These are phyloP conservation scores for Ganoderma boninense DNA, from an alignment of 1,284 basidiomycete genomes.

Conservation along the genomic window DNA sequence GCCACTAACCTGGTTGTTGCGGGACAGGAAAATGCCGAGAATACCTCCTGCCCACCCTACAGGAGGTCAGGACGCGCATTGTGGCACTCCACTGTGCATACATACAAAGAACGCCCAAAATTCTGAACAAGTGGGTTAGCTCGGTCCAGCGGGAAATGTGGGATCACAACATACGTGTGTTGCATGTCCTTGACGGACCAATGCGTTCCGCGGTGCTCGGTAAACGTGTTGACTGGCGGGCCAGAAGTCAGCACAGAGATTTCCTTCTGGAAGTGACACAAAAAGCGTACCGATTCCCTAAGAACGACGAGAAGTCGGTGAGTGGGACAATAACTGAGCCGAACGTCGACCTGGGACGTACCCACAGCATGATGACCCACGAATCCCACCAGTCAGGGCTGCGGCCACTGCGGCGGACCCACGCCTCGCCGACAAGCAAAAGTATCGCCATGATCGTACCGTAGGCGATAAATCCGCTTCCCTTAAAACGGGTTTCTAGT, in stretches of 20 bases:
- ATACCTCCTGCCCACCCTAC: constrained; percentile 94
- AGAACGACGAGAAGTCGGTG: neutral
- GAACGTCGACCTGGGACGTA: constrained; percentile 46
- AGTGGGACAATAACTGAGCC: neutral
- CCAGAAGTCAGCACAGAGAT: neutral
- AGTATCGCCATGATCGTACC: constrained; percentile 86
- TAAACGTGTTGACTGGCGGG: constrained; percentile 87
- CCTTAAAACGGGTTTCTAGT: constrained; percentile 42
- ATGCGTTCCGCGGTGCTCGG: constrained; percentile 81
- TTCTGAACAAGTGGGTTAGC: constrained; percentile 36
- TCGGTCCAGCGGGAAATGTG: neutral
- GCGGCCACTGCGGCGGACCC: constrained; percentile 75
- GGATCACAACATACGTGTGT: constrained; percentile 73
- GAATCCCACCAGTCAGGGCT: constrained; percentile 95
- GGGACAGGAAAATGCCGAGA: constrained; percentile 86
- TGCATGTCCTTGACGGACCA: constrained; percentile 97
- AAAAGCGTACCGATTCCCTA: constrained; percentile 65
- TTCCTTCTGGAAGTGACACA: neutral
- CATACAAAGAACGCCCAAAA: constrained; percentile 54
- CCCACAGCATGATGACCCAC: constrained; percentile 90
- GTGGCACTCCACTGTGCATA: constrained; percentile 14
- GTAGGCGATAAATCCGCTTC: constrained; percentile 90
- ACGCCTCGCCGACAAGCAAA: constrained; percentile 83
- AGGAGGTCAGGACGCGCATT: neutral
- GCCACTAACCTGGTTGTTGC: constrained; percentile 73